Percentiles rank a stretch among this genome's conserved stretches.
These are phyloP conservation scores for Mucor sp. DNA, from an alignment of 371 early-diverging fungal genomes.

Conservation along the genomic window DNA sequence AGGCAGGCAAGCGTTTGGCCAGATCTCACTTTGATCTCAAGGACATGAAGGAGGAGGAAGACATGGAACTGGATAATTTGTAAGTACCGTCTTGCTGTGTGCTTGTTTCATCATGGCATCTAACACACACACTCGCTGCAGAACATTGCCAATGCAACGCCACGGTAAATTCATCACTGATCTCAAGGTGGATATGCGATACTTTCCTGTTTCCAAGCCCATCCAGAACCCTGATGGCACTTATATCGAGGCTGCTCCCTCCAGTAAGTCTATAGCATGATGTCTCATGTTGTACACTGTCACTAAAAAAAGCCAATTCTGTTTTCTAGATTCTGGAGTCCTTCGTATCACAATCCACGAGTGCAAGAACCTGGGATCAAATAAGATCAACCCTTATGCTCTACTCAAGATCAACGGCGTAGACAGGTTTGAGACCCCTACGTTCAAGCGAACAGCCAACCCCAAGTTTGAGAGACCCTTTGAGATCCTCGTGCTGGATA, in stretches of 20 bases:
- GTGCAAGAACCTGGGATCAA: conserved; percentile 43
- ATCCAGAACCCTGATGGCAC: conserved; percentile 46
- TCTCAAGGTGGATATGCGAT: conserved; percentile 57
- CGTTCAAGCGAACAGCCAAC: conserved; percentile 44
- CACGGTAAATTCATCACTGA: conserved; percentile 55
- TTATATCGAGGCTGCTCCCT: conserved; percentile 55
- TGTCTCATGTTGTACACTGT: not conserved
- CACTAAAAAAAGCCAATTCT: not conserved
- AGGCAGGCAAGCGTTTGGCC: conserved; percentile 40
- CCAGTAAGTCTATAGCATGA: conserved; percentile 46
- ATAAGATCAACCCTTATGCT: conserved; percentile 49
- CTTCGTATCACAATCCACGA: conserved; percentile 59
- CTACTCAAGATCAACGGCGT: conserved; percentile 48
- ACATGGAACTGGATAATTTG: conserved; percentile 20
- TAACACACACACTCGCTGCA: conserved; percentile 4
- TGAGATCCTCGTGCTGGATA: conserved; percentile 52
- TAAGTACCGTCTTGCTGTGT: not conserved
- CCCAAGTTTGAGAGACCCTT: conserved; percentile 50
- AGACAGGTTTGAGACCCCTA: conserved; percentile 43
- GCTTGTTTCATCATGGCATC: not conserved
- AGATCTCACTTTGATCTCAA: conserved; percentile 53
- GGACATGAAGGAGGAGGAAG: conserved; percentile 44
- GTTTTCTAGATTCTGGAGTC: conserved; percentile 48
- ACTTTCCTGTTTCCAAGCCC: conserved; percentile 65
- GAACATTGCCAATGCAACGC: conserved; percentile 40